Conservation (phyloP, 352 stramenopile genomes). For the Blastocystis sp. region DNA sequence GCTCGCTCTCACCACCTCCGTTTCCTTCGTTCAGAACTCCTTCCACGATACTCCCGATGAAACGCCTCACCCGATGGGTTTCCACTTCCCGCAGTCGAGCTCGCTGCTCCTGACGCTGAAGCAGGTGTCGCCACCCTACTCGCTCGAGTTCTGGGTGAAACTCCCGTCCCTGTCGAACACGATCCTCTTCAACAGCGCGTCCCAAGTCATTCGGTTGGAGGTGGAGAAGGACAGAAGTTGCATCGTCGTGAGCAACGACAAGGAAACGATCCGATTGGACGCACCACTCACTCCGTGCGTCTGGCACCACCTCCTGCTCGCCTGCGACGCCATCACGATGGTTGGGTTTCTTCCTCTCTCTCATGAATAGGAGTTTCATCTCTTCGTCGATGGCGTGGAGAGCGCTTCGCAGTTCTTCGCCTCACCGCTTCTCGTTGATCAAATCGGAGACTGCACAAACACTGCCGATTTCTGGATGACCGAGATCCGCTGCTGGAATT, state of each 20-base stretch:
- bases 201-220: neutral
- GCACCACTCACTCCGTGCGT: neutral
- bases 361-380: conserved; percentile 3
- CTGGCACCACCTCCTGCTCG: conserved; percentile 35
- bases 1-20: neutral
- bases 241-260: neutral
- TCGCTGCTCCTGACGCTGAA: neutral
- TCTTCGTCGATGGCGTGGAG: neutral
- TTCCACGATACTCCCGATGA: neutral
- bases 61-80: neutral
- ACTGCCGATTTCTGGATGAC: conserved; percentile 6
- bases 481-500: conserved; percentile 39
- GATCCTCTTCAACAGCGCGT: neutral
- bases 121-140: neutral
- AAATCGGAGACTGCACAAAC: conserved; percentile 15
- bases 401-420: neutral
- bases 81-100: neutral
- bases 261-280: neutral
- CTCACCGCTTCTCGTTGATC: neutral
- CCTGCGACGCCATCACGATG: neutral
- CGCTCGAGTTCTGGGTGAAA: conserved; percentile 34
- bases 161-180: neutral
- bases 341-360: neutral
- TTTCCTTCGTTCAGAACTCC: neutral
- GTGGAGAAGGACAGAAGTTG: neutral